Base-by-base conservation (phyloP, 192 early-diverging fungal genomes). In the Mortierella antarctica region DNA sequence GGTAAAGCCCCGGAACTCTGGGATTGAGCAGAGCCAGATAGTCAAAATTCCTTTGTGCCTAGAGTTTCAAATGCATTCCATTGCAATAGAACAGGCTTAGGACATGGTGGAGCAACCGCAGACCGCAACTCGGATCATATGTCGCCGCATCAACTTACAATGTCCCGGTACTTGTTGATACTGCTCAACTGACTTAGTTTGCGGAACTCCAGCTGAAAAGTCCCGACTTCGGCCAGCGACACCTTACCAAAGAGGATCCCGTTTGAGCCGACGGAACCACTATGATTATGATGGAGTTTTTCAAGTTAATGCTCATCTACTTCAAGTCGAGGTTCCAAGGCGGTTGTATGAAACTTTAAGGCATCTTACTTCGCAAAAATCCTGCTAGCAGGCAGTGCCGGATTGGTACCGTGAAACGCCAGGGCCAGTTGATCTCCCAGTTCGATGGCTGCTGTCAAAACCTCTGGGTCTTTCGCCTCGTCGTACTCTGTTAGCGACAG, bases 201-300 rank as follows among this genome's bases (percentile, higher is more conserved):
- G 46, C 91, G 90, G 72, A 91, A 91, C 82, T 94, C 92, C 8
- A 95, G 70, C 82, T 94, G 93, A 40, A 94, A 61, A 0, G 93
- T 89, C n/a, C 91, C 90, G 2, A 88, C 89, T 82, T 94, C 91
- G 7, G 90, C 85, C 52, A 88, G 40, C 8, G 60, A 76, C 9
- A 76, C 60, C 13, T 70, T 76, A 15, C 65, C 63, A 13, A 13
- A 9, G 17, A 62, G 9, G n/a, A 42, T 53, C 31, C 44, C 60
- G 23, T 63, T 61, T 13, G 41, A 18, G n/a, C 42, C 58, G 9
- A 67, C 14, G 0, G 45, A 51, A 18, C 73, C 73, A 56, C 73
- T 75, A 12, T 17, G 31, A 31, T 31, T 31, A 31, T 56, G 54
- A 56, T 7, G 7, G 31, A n/a, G 9, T 1, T 4, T 23, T 12